Evolutionary conservation across 306 rosid genomes (phyloP).

Genomic region (Sicyos baderoa): DNA sequence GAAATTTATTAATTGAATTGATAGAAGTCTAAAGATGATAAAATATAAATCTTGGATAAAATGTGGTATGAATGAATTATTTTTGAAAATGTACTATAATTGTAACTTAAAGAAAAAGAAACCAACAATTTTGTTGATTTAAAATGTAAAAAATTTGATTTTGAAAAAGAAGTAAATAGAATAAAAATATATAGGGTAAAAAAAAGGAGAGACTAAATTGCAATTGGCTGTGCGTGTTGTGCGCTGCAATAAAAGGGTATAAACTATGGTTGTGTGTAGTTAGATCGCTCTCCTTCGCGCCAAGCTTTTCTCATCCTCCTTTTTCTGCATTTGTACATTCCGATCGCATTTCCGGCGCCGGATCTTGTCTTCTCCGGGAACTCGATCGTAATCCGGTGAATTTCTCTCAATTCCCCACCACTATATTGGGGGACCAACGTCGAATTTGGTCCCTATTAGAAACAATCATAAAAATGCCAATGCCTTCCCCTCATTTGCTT

Average conservation of each 20-base stretch:
- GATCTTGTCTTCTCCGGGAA: background rate
- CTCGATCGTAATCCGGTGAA: constrained; percentile 5
- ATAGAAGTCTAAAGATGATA: too few species aligned
- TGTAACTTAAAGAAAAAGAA: too few species aligned
- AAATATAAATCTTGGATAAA: too few species aligned
- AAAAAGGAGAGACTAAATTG: background rate
- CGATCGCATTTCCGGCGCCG: background rate
- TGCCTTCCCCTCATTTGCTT: background rate
- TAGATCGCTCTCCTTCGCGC: background rate
- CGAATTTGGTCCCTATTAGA: background rate
- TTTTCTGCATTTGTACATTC: background rate
- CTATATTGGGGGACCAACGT: background rate
- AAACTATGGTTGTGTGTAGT: background rate
- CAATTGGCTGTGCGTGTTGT: background rate
- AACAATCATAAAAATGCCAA: background rate
- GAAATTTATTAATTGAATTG: too few species aligned
- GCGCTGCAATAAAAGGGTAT: constrained; percentile 2
- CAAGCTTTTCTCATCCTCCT: background rate
- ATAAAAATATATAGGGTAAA: too few species aligned
- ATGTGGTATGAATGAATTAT: too few species aligned
- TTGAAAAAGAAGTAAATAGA: too few species aligned
- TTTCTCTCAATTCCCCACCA: background rate
- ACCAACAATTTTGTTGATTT: too few species aligned
- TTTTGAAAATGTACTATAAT: too few species aligned
- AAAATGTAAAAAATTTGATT: too few species aligned